Base-by-base conservation (phyloP, 2,329 filamentous ascomycete species). In the Phialophora verrucosa region DNA sequence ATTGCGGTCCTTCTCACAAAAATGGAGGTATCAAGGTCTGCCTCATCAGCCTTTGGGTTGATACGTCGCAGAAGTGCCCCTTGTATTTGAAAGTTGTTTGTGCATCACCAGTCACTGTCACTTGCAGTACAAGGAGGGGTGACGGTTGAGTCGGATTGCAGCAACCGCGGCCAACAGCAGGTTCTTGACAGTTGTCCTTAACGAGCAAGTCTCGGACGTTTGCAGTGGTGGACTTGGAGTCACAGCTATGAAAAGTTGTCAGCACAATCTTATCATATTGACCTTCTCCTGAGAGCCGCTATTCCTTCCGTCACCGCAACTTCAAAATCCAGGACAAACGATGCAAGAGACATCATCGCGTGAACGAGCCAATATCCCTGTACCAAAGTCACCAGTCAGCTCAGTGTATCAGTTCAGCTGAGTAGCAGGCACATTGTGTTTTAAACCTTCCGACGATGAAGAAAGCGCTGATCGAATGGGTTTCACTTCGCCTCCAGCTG, bases 351-450 rank as follows among this genome's bases (percentile, higher is more conserved):
- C 14, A n/a, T n/a, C 38, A 20, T n/a, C 14, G 17, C 1, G 2
- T 44, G 38, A 44, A n/a, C 17, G 17, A n/a, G 38, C 38, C 17
- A 44, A 20, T n/a, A n/a, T 44, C 17, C 17, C 14, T n/a, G 38
- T 11, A 17, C 17, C 38, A n/a, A n/a, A 44, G 14, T 20, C 38
- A n/a, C 17, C 38, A n/a, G 38, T 44, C 38, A n/a, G 38, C 6
- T 44, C 14, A 44, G 17, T 20, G 38, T 67, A 42, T 67, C 56
- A 64, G 27, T 55, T 60, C 60, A 61, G 56, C 65, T 64, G 56
- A 31, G 51, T 14, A 47, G 47, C 20, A 29, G 35, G 49, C 31
- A 38, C 5, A 20, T 32, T 7, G 55, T 42, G 56, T 50, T 32
- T 54, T 38, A 64, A 55, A 44, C 27, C 10, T 12, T 47, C 47